Evolutionary conservation across 2,329 filamentous ascomycete species (phyloP).

Genomic region (Tricladium varicosporioides): DNA sequence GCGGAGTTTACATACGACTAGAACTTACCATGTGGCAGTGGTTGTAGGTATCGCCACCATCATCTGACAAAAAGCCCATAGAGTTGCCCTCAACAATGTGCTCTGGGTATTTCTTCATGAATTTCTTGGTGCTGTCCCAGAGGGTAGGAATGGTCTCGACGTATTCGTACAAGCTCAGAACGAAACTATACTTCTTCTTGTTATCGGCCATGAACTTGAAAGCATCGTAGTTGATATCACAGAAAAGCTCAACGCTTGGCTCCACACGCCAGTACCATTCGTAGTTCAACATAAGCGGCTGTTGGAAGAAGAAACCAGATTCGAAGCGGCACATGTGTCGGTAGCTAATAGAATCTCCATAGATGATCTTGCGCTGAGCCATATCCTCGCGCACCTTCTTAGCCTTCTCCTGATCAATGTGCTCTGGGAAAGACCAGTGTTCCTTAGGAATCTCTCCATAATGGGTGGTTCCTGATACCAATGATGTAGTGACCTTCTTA

Average conservation of each 20-base stretch:
- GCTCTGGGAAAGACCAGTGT: constrained; percentile 96
- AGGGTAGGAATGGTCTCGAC: constrained; percentile 90
- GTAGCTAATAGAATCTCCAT: constrained; percentile 95
- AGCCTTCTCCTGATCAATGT: constrained; percentile 94
- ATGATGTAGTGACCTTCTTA: constrained; percentile 83
- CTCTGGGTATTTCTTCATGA: constrained; percentile 86
- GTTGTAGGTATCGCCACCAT: constrained; percentile 90
- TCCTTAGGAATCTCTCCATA: constrained; percentile 88
- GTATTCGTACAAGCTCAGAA: constrained; percentile 94
- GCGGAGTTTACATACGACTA: neutral
- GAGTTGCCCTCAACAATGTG: constrained; percentile 82
- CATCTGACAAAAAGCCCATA: constrained; percentile 88
- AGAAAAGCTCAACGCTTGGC: constrained; percentile 93
- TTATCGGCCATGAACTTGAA: constrained; percentile 97
- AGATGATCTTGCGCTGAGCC: constrained; percentile 93
- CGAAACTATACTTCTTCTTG: constrained; percentile 98
- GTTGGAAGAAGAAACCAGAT: constrained; percentile 98
- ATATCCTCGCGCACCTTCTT: constrained; percentile 90
- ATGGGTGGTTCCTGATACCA: constrained; percentile 89
- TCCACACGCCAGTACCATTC: constrained; percentile 99
- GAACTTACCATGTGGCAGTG: constrained; percentile 88
- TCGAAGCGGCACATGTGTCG: constrained; percentile 99
- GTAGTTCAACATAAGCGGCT: constrained; percentile 89
- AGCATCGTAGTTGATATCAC: constrained; percentile 91
- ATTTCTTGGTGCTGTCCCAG: constrained; percentile 94